Conservation (phyloP, 768 basidiomycete genomes). For the Brasilioporus rufonigricans region DNA sequence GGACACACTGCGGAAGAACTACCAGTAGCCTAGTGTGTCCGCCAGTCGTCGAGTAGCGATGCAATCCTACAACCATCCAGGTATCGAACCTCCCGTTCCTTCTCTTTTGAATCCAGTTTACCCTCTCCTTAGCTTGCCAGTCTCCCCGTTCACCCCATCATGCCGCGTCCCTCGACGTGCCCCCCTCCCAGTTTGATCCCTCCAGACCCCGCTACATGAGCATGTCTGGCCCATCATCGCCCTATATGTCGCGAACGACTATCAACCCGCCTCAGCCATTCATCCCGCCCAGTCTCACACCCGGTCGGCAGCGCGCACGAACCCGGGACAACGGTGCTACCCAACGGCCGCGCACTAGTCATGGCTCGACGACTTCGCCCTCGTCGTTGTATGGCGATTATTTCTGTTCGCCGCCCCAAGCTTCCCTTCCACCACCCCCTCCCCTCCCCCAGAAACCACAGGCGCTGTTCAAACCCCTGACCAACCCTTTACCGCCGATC, state of each 20-base stretch:
- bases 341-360: slow-evolving; percentile 14
- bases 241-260: background rate
- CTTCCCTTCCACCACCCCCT: slow-evolving; percentile 28
- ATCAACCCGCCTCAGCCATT: slow-evolving; percentile 2
- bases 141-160: slow-evolving; percentile 21
- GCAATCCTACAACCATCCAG: slow-evolving; percentile 34
- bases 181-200: slow-evolving; percentile 5
- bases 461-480: slow-evolving; percentile 28
- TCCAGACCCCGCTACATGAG: slow-evolving; percentile 24
- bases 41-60: slow-evolving; percentile 7
- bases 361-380: slow-evolving; percentile 5
- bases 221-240: slow-evolving; percentile 8
- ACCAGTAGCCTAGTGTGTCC: no score
- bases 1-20: no score
- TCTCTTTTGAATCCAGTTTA: background rate
- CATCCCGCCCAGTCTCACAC: slow-evolving; percentile 25
- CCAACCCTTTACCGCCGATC: slow-evolving; percentile 36
- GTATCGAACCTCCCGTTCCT: slow-evolving; percentile 9
- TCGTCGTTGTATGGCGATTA: slow-evolving; percentile 31
- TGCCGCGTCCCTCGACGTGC: slow-evolving; percentile 17
- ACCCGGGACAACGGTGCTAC: slow-evolving; percentile 17
- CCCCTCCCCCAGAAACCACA: slow-evolving; percentile 32
- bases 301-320: slow-evolving; percentile 21
- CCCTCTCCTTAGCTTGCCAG: slow-evolving; percentile 17
- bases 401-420: slow-evolving; percentile 13